Evolutionary conservation across 805 yeast species (phyloP), one percentile per base, ranked within the genome.

Genomic region (Ogataea angusta): DNA sequence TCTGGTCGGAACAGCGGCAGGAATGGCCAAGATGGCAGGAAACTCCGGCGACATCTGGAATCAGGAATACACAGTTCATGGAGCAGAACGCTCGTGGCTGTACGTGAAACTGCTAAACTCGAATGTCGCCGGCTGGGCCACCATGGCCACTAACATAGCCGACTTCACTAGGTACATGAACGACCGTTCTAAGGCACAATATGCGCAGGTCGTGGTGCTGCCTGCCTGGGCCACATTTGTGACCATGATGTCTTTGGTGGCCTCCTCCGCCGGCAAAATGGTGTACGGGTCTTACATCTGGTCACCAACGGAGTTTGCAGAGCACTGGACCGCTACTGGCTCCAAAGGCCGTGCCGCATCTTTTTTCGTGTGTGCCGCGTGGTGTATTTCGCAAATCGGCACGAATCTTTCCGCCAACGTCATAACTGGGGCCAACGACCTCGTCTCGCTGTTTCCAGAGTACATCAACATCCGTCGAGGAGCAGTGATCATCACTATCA

Each of bases 401-500:
- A 68, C 70, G 16, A 68, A 68, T 45, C 54, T 68, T 29, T 66
- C 80, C 6, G 83, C 84, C 25, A 79, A 79, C 54, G 75, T 81
- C n/a, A 68, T 79, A 33, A 69, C 80, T 2, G 75, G 76, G 43
- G 79, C 79, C 35, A 77, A 78, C 14, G 85, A 79, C 53, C 64
- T 76, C 47, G 66, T 80, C 6, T 70, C 79, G 1, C 59, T 78
- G 53, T 68, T 76, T 42, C 85, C 85, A 6, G 70, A 72, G 36
- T 79, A 68, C 62, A 59, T 80, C 51, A 79, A 73, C 60, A 76
- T 78, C 40, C 67, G 78, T 55, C 70, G 86, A 52, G 85, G 85
- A 24, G 61, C 64, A 6, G 60, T 62, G 48, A 40, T 59, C 10
- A 49, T 59, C 37, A 56, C 59, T 5, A 53, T 67, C 3, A 47